phyloP scores from a whole-genome alignment of 2,329 filamentous ascomycete genomes.

The Trichoderma polysporum region DNA sequence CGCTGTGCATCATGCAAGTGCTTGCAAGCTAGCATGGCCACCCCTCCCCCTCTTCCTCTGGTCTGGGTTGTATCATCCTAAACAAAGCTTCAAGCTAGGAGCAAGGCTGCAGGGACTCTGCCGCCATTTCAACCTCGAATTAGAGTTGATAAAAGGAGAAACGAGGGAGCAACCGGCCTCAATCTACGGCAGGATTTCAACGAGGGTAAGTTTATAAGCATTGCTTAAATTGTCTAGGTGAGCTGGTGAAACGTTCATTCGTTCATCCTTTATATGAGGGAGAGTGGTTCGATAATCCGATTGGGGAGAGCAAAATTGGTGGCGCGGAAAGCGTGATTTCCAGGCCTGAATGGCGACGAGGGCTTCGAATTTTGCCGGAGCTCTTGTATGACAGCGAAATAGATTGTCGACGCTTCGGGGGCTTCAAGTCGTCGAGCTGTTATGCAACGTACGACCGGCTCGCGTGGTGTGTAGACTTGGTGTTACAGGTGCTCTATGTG shows the following conservation, averaged over 20 bases:
- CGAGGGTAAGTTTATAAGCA: neutral
- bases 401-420: neutral
- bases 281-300: constrained; percentile 10
- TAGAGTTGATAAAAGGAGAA: neutral
- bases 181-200: neutral
- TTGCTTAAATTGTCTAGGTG: neutral
- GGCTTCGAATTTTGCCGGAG: constrained; percentile 9
- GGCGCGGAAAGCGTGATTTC: constrained; percentile 18
- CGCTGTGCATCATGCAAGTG: constrained; percentile 45
- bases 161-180: neutral
- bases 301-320: constrained; percentile 1
- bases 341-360: neutral
- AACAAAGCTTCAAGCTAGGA: constrained; percentile 20
- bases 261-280: constrained; percentile 2
- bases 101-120: constrained; percentile 23
- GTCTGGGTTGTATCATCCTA: constrained; percentile 15
- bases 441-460: constrained; percentile 8
- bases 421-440: neutral
- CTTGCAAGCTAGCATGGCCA: constrained; percentile 31
- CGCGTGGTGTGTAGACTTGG: constrained; percentile 19
- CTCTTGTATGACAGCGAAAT: constrained; percentile 6
- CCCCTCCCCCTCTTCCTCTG: constrained; percentile 21
- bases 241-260: constrained; percentile 8
- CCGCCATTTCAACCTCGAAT: constrained; percentile 12
- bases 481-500: neutral